Evolutionary conservation across 331 rosid species (phyloP).

Genomic region (Erythrophleum ivorense): DNA sequence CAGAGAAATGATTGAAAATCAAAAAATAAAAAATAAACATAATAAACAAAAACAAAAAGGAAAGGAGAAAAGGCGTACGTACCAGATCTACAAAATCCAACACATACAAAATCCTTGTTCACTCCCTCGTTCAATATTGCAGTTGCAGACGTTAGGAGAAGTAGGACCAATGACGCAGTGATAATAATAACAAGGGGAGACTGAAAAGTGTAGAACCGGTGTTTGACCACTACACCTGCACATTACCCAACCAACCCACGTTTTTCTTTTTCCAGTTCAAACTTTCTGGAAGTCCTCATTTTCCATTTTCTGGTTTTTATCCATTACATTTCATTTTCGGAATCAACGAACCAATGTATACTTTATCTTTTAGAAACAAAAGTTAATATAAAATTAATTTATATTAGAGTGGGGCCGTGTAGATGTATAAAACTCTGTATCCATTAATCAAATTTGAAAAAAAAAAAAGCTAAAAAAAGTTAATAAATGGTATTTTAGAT

Average conservation of each 20-base stretch:
- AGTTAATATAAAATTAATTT: no score
- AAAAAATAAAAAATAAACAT: no score
- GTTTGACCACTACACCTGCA: background rate
- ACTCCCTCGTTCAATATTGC: conserved; percentile 13
- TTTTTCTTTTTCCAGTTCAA: background rate
- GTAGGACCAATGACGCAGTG: background rate
- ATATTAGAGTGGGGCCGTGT: no score
- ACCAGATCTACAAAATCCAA: conserved; percentile 34
- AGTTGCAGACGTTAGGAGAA: background rate
- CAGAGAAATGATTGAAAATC: background rate
- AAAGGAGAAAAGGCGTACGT: background rate
- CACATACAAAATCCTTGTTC: background rate
- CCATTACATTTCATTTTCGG: background rate
- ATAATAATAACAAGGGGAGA: background rate
- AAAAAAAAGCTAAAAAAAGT: no score
- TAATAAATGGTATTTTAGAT: no score
- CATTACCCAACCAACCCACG: background rate
- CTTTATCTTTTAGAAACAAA: no score
- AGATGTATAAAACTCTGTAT: no score
- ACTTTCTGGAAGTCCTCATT: no score
- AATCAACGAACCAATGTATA: no score
- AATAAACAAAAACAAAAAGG: background rate
- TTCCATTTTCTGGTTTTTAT: background rate
- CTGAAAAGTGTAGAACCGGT: background rate
- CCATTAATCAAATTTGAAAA: no score